A percentile compares a stretch with the other conserved stretches of the same genome.
phyloP scores from a whole-genome alignment of 192 early-diverging fungal genomes.

The Gaertneriomyces sp. region DNA sequence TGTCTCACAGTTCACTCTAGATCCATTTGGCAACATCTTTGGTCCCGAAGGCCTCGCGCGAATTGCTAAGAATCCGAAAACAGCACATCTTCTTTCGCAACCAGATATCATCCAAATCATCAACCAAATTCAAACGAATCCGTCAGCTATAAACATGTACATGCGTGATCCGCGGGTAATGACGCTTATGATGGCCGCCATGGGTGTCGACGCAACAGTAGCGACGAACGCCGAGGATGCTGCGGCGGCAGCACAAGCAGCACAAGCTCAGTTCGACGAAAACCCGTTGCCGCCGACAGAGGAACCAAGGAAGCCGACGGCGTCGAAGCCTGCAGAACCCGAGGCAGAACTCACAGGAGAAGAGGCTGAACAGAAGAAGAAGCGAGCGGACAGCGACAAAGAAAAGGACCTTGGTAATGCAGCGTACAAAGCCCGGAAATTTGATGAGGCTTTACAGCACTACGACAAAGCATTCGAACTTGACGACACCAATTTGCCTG shows the following conservation, averaged over 20 bases:
- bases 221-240: constrained; percentile 40
- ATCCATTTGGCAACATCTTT: constrained; percentile 63
- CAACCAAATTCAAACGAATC: constrained; percentile 71
- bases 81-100: constrained; percentile 66
- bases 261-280: constrained; percentile 33
- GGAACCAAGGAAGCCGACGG: constrained; percentile 29
- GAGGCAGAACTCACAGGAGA: constrained; percentile 51
- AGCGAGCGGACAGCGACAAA: constrained; percentile 56
- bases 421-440: constrained; percentile 88
- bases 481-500: constrained; percentile 85
- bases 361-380: constrained; percentile 60
- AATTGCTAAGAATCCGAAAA: constrained; percentile 80
- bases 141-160: constrained; percentile 57
- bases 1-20: constrained; percentile 22
- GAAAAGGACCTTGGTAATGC: constrained; percentile 87
- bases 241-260: constrained; percentile 38
- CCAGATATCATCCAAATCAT: constrained; percentile 74
- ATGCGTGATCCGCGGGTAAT: constrained; percentile 83
- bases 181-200: constrained; percentile 67
- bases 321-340: constrained; percentile 32
- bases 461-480: constrained; percentile 89
- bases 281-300: constrained; percentile 1
- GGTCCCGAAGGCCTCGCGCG: constrained; percentile 71
- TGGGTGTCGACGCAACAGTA: constrained; percentile 66
- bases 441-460: constrained; percentile 82